Evolutionary conservation across 2,329 filamentous ascomycete genomes (phyloP).

Genomic region (Botrytis fragariae): DNA sequence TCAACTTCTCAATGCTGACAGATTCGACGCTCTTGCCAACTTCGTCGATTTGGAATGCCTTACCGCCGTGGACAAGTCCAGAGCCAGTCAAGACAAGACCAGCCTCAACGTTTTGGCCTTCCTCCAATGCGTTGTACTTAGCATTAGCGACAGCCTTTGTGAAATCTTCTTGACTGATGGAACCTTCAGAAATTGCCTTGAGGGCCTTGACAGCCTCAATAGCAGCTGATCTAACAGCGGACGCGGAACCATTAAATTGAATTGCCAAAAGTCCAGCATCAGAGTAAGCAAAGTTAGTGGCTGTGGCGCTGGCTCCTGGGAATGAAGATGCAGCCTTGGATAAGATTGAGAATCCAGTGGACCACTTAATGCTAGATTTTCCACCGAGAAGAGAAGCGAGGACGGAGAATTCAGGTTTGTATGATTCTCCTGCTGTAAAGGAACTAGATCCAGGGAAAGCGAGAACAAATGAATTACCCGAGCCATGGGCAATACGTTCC

Average conservation of each 20-base stretch:
- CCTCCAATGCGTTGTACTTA: conserved; percentile 87
- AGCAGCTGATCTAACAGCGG: conserved; percentile 70
- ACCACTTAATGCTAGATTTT: conserved; percentile 92
- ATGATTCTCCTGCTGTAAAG: conserved; percentile 62
- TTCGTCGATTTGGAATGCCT: conserved; percentile 80
- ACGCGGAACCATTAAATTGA: conserved; percentile 72
- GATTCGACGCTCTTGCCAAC: conserved; percentile 74
- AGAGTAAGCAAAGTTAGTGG: conserved; percentile 82
- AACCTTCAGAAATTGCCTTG: conserved; percentile 74
- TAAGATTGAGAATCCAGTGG: conserved; percentile 85
- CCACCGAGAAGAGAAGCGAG: conserved; percentile 88
- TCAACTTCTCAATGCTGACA: conserved; percentile 80
- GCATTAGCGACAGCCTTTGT: conserved; percentile 89
- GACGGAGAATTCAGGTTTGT: conserved; percentile 88
- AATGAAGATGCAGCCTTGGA: conserved; percentile 70
- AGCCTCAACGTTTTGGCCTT: conserved; percentile 71
- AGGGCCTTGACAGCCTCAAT: conserved; percentile 76
- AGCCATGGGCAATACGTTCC: conserved; percentile 76
- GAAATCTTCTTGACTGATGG: conserved; percentile 79
- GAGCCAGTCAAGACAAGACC: conserved; percentile 82
- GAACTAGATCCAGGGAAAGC: conserved; percentile 89
- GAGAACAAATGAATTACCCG: conserved; percentile 81
- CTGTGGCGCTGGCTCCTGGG: conserved; percentile 65
- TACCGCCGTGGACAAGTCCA: conserved; percentile 75
- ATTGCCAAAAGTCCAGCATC: conserved; percentile 89